These are phyloP conservation scores for Gossypium arboreum DNA, from an alignment of 345 rosid genomes.

Conservation along the genomic window DNA sequence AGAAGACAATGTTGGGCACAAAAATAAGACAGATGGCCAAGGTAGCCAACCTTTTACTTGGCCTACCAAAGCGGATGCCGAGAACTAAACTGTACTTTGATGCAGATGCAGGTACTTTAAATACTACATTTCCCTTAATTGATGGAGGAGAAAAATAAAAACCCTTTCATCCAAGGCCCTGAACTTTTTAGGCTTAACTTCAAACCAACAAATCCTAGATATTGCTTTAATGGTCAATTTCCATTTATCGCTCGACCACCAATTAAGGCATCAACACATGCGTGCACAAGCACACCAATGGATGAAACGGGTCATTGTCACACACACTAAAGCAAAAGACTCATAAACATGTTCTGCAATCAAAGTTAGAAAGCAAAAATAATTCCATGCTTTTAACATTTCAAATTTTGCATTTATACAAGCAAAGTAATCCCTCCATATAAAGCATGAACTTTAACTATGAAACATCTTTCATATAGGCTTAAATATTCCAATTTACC, in stretches of 20 bases:
- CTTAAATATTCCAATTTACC: background rate
- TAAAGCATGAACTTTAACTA: background rate
- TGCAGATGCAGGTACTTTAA: background rate
- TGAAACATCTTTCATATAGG: background rate
- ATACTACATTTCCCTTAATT: background rate
- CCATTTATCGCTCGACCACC: background rate
- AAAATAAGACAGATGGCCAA: conserved; percentile 7
- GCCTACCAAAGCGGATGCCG: background rate
- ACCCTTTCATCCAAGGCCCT: background rate
- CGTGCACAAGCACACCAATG: background rate
- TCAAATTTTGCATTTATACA: background rate
- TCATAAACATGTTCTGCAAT: background rate
- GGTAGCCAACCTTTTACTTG: conserved; percentile 8
- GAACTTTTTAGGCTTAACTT: conserved; percentile 8
- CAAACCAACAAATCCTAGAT: conserved; percentile 8
- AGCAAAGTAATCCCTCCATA: background rate
- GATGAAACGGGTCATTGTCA: too few species aligned
- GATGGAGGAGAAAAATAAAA: conserved; percentile 7
- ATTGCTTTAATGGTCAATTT: background rate
- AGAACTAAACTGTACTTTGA: background rate
- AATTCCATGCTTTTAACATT: background rate
- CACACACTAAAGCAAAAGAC: background rate
- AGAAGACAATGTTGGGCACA: background rate
- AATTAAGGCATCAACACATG: background rate
- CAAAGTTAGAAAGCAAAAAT: background rate